phyloP scores from a whole-genome alignment of 352 stramenopile genomes.

The Globisporangium sylvaticum region DNA sequence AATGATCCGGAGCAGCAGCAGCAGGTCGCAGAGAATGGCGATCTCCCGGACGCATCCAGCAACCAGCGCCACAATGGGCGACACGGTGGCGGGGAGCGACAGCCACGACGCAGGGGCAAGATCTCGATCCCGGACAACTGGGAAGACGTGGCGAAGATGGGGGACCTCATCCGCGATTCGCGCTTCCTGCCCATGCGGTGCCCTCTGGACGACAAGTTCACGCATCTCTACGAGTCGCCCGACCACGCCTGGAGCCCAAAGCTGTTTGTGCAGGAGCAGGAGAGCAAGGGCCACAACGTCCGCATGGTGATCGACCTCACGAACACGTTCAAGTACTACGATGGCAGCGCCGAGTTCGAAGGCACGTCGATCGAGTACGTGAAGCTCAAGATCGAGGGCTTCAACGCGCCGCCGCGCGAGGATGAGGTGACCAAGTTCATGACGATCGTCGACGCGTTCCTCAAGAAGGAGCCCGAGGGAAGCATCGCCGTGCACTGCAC shows the following conservation, averaged over 20 bases:
- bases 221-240: conserved; percentile 29
- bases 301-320: conserved; percentile 79
- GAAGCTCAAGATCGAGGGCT: conserved; percentile 78
- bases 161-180: conserved; percentile 41
- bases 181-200: conserved; percentile 69
- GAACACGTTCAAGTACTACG: conserved; percentile 85
- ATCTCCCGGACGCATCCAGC: neutral
- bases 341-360: conserved; percentile 47
- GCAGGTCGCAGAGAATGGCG: neutral
- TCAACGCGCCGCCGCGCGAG: conserved; percentile 42
- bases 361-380: conserved; percentile 54
- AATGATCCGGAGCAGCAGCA: neutral
- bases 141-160: conserved; percentile 75
- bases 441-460: conserved; percentile 61
- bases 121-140: conserved; percentile 76
- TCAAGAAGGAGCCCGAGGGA: conserved; percentile 31
- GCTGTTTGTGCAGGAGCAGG: conserved; percentile 48
- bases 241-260: conserved; percentile 56
- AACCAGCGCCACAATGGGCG: neutral
- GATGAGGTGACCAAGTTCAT: conserved; percentile 57
- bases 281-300: conserved; percentile 32
- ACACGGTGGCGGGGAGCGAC: neutral
- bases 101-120: conserved; percentile 10
- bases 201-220: conserved; percentile 64
- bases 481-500: conserved; percentile 76